A percentile compares a stretch with the other conserved stretches of the same genome.
These are phyloP conservation scores for Vaccinium macrocarpon DNA, from an alignment of 148 eudicot species.

Conservation along the genomic window DNA sequence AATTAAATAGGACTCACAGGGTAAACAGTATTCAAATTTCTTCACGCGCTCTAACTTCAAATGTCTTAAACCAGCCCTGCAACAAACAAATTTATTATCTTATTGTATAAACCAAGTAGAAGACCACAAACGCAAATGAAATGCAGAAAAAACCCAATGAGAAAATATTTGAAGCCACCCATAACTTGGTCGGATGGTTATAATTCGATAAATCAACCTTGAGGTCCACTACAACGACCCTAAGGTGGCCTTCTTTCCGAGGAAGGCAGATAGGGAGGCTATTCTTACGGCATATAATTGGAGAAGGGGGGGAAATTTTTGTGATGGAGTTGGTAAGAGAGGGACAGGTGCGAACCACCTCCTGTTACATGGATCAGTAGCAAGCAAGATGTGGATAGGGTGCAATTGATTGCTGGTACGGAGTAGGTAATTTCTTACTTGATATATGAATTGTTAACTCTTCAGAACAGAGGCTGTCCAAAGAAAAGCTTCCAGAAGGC, in stretches of 20 bases:
- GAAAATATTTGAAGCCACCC: slow-evolving; percentile 5
- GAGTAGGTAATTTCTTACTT: neutral
- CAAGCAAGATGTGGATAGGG: neutral
- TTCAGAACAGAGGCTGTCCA: neutral
- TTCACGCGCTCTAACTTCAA: slow-evolving; percentile 80
- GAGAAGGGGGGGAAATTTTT: neutral
- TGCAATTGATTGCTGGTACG: neutral
- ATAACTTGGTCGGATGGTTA: neutral
- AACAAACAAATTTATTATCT: slow-evolving; percentile 18
- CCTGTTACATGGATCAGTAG: neutral
- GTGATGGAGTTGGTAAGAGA: neutral
- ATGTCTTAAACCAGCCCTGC: slow-evolving; percentile 80
- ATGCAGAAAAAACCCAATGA: neutral
- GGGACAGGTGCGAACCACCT: neutral
- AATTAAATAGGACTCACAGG: slow-evolving; percentile 55
- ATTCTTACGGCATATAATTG: neutral
- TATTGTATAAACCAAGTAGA: neutral
- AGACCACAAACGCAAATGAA: neutral
- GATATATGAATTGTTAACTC: neutral
- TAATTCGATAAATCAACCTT: neutral
- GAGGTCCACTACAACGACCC: neutral
- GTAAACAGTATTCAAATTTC: slow-evolving; percentile 94
- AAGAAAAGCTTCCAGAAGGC: neutral
- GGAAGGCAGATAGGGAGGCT: neutral
- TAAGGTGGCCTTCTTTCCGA: neutral